Conservation (phyloP, 345 rosid species). For the Murraya paniculata region DNA sequence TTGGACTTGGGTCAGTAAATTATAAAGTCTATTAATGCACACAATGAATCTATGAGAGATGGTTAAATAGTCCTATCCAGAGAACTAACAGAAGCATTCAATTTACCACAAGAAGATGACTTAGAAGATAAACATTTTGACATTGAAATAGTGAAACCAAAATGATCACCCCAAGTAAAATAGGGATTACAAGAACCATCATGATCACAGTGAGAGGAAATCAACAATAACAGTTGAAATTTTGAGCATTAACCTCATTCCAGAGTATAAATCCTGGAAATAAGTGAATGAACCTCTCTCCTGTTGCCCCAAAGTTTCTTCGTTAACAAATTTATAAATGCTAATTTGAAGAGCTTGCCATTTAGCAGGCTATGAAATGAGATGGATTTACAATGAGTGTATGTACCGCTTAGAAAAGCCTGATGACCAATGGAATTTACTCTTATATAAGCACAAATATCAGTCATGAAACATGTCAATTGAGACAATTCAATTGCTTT, state of each 20-base stretch:
- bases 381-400: not conserved
- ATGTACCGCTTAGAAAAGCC: not conserved
- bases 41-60: not conserved
- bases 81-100: not conserved
- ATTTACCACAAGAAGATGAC: not conserved
- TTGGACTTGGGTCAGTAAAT: not conserved
- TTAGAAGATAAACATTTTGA: not conserved
- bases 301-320: not conserved
- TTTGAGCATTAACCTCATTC: not conserved
- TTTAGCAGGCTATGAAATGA: not conserved
- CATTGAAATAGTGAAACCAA: not conserved
- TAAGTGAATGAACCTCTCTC: not conserved
- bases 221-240: not conserved
- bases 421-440: not conserved
- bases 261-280: not conserved
- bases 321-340: not conserved
- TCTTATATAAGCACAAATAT: not conserved
- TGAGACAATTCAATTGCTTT: not conserved
- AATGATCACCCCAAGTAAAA: not conserved
- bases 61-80: not conserved
- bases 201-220: not conserved
- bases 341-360: not conserved
- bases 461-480: not conserved
- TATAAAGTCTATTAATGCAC: not conserved
- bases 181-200: not conserved